A percentile compares a stretch with the other conserved stretches of the same genome.
Evolutionary conservation across 1,284 basidiomycete genomes (phyloP).

Genomic region (Tranzscheliella williamsii): DNA sequence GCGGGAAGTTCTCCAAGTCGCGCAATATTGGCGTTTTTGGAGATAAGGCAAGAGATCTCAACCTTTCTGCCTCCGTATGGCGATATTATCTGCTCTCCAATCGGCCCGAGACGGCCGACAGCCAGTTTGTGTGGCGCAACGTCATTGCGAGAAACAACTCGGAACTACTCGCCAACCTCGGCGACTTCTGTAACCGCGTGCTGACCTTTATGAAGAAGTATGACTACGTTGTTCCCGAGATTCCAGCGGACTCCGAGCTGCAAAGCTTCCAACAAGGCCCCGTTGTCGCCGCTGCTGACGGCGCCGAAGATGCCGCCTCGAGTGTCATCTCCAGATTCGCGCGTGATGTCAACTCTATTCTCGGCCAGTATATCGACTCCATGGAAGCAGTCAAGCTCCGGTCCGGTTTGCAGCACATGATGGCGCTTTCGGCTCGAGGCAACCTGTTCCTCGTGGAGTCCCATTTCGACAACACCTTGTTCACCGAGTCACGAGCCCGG

Average conservation of each 20-base stretch:
- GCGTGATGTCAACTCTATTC: slow-evolving; percentile 75
- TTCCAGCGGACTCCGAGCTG: slow-evolving; percentile 46
- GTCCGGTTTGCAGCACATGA: slow-evolving; percentile 80
- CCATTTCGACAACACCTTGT: slow-evolving; percentile 86
- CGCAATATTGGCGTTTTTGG: slow-evolving; percentile 97
- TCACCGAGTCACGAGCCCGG: slow-evolving; percentile 76
- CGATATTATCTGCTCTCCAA: slow-evolving; percentile 93
- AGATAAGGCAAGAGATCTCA: slow-evolving; percentile 88
- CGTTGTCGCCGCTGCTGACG: slow-evolving; percentile 17
- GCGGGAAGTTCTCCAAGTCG: slow-evolving; percentile 98
- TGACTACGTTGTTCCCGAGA: slow-evolving; percentile 69
- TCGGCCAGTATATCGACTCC: slow-evolving; percentile 79
- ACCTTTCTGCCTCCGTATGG: slow-evolving; percentile 92
- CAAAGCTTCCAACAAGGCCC: slow-evolving; percentile 34
- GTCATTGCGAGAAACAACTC: slow-evolving; percentile 94
- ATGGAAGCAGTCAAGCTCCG: slow-evolving; percentile 94
- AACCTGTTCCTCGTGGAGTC: slow-evolving; percentile 92
- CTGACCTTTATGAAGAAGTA: slow-evolving; percentile 93
- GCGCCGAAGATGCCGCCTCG: slow-evolving; percentile 19
- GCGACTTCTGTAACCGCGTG: slow-evolving; percentile 95
- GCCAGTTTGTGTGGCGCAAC: slow-evolving; percentile 95
- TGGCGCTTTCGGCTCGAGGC: slow-evolving; percentile 87
- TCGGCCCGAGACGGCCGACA: slow-evolving; percentile 89
- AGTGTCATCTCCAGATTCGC: slow-evolving; percentile 67
- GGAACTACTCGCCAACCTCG: slow-evolving; percentile 92